These are phyloP conservation scores for Phyllosticta capitalensis DNA, from an alignment of 2,329 filamentous ascomycete species.

Conservation along the genomic window DNA sequence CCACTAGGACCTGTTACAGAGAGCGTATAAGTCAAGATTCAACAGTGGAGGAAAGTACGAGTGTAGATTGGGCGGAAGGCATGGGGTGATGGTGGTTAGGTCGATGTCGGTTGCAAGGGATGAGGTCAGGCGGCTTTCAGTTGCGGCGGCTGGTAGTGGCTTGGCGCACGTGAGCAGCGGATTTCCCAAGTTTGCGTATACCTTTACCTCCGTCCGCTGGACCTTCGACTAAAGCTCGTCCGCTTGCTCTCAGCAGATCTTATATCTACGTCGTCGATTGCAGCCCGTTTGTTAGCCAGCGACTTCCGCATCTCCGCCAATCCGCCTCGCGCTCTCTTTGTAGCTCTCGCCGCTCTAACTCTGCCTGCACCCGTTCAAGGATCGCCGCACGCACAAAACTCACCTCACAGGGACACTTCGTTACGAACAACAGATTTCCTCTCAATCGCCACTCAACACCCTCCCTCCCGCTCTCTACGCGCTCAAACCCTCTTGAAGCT, in stretches of 20 bases:
- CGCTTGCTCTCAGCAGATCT: neutral
- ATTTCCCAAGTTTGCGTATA: neutral
- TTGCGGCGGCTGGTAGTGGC: neutral
- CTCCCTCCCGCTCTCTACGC: neutral
- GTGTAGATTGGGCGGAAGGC: no score
- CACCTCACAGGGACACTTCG: slow-evolving; percentile 7
- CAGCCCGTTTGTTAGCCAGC: neutral
- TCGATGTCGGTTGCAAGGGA: neutral
- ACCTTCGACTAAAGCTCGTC: neutral
- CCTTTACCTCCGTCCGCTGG: neutral
- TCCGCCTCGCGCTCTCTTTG: neutral
- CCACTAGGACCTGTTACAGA: no score
- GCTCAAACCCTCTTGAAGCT: neutral
- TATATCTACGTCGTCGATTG: neutral
- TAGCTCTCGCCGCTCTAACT: neutral
- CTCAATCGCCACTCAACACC: slow-evolving; percentile 3
- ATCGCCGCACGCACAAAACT: slow-evolving; percentile 9
- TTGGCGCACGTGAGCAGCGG: neutral
- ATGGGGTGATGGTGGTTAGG: no score
- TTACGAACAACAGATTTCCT: slow-evolving; percentile 1
- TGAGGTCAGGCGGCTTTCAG: neutral
- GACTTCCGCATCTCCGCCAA: neutral
- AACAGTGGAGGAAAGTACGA: no score
- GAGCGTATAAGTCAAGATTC: no score
- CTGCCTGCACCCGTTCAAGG: neutral